Evolutionary conservation across 225 moss, liverwort and hornwort species (phyloP).

Genomic region (Physcomitrium patens): DNA sequence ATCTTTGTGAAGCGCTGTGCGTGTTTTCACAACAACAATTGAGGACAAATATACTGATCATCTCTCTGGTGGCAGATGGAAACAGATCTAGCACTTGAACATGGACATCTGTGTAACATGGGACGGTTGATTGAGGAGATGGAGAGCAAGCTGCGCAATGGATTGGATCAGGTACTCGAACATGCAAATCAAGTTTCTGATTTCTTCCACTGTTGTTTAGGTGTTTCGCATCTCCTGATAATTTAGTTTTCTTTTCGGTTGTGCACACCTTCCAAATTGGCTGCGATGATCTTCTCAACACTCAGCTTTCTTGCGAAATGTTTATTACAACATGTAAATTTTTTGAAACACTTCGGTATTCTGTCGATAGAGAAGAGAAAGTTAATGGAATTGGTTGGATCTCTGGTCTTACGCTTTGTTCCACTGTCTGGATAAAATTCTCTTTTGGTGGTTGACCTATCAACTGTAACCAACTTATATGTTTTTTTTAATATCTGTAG

Average conservation of each 20-base stretch:
- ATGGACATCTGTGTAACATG: constrained; percentile 87
- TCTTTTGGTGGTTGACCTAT: neutral
- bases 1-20: neutral
- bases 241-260: neutral
- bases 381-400: neutral
- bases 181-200: constrained; percentile 8
- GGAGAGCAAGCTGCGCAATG: constrained; percentile 94
- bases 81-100: constrained; percentile 53
- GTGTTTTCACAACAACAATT: neutral
- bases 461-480: neutral
- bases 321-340: neutral
- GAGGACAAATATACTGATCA: neutral
- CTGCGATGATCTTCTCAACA: constrained; percentile 10
- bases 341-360: neutral
- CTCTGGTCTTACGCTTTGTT: neutral
- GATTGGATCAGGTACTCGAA: constrained; percentile 78
- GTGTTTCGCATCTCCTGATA: neutral
- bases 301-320: neutral
- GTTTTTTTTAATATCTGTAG: neutral
- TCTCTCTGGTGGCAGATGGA: constrained; percentile 51
- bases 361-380: neutral
- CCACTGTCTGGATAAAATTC: neutral
- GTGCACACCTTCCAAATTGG: neutral
- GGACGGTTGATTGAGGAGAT: constrained; percentile 92
- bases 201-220: neutral